Conservation (phyloP, 306 rosid species). For the Sindora glabra region DNA sequence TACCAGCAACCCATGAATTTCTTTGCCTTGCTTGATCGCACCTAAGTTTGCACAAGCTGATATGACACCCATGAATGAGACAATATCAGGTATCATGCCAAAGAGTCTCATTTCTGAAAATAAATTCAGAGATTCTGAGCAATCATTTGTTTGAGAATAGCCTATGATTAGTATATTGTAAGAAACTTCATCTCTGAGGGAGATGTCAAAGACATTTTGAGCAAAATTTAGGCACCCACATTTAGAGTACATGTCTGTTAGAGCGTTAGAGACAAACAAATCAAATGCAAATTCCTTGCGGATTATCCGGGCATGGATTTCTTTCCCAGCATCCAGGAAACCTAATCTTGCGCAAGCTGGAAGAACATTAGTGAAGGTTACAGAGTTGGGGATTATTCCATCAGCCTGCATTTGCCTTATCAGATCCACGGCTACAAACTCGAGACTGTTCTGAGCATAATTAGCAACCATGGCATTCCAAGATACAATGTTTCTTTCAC, state of each 20-base stretch:
- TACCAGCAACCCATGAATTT: constrained; percentile 58
- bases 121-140: too few relatives aligned
- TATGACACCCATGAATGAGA: constrained; percentile 71
- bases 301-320: constrained; percentile 62
- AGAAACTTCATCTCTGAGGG: too few relatives aligned
- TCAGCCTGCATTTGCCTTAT: constrained; percentile 57
- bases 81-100: constrained; percentile 51
- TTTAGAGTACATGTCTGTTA: constrained; percentile 80
- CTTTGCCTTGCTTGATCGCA: constrained; percentile 68
- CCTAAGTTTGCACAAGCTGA: constrained; percentile 81
- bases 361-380: constrained; percentile 78
- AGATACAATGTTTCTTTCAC: constrained; percentile 56
- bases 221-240: constrained; percentile 54
- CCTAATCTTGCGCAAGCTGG: constrained; percentile 82
- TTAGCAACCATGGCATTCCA: constrained; percentile 93
- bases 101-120: too few relatives aligned
- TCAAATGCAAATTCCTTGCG: constrained; percentile 42
- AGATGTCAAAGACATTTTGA: constrained; percentile 55
- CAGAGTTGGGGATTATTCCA: constrained; percentile 56
- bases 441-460: constrained; percentile 62
- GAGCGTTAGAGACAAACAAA: constrained; percentile 71
- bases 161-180: too few relatives aligned
- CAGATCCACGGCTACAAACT: constrained; percentile 51
- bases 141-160: too few relatives aligned
- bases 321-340: constrained; percentile 54